Percentiles rank a stretch among this genome's conserved stretches.
Evolutionary conservation across 495 filamentous ascomycete genomes (phyloP).

Genomic region (Trichoderma erinaceum): DNA sequence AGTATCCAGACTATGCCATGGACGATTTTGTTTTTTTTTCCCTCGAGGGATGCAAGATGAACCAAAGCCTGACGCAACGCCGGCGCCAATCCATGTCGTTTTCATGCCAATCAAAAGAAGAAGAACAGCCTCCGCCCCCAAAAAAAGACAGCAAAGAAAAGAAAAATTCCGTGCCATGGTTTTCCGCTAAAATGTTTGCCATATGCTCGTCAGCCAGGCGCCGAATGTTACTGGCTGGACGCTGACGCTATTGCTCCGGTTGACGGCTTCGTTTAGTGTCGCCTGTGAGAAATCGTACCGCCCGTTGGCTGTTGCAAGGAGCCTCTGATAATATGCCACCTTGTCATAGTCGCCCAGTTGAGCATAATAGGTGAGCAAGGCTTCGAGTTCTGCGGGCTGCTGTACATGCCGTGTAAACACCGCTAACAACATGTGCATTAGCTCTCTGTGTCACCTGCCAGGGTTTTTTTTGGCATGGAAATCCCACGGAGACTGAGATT

Average conservation of each 20-base stretch:
- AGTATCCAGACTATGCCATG: neutral
- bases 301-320: constrained; percentile 46
- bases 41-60: constrained; percentile 14
- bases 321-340: constrained; percentile 38
- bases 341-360: constrained; percentile 30
- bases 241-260: constrained; percentile 33
- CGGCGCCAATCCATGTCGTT: neutral
- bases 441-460: constrained; percentile 2
- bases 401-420: constrained; percentile 33
- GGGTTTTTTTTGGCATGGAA: neutral
- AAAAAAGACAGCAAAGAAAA: neutral
- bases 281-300: constrained; percentile 41
- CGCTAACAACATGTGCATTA: constrained; percentile 26
- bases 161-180: constrained; percentile 13
- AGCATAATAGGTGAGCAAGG: constrained; percentile 35
- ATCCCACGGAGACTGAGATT: neutral
- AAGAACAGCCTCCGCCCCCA: neutral
- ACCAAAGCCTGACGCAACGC: neutral
- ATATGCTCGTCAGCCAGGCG: constrained; percentile 43
- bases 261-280: constrained; percentile 39
- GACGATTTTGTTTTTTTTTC: neutral
- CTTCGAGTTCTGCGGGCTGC: constrained; percentile 38
- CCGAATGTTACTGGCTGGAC: constrained; percentile 40
- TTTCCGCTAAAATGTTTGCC: constrained; percentile 22
- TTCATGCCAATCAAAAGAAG: neutral